phyloP scores from a whole-genome alignment of 73 alveolate genomes.

The Stentor coeruleus region DNA sequence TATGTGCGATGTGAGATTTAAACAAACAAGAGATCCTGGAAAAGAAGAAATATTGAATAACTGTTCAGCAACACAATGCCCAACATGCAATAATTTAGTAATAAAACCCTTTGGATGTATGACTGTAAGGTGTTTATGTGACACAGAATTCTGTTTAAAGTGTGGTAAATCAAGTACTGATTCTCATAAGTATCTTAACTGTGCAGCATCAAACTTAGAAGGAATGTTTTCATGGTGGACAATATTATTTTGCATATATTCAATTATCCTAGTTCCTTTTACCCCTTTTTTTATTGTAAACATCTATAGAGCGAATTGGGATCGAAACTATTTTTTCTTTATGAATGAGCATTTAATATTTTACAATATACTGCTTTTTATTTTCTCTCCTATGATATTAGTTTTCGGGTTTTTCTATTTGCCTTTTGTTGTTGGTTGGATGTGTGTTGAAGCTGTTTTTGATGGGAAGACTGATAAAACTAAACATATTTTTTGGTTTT shows the following conservation, averaged over 20 bases:
- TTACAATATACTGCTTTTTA: not conserved
- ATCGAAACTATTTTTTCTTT: not conserved
- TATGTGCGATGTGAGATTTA: not conserved
- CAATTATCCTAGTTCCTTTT: too few relatives aligned
- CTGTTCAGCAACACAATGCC: not conserved
- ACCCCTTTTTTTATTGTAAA: not conserved
- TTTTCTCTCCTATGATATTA: not conserved
- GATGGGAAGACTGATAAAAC: not conserved
- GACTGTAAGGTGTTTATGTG: constrained; percentile 5
- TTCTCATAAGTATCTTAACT: not conserved
- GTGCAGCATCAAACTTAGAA: not conserved
- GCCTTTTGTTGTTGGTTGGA: not conserved
- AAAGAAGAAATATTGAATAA: not conserved
- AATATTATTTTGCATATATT: too few relatives aligned
- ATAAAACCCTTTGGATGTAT: not conserved
- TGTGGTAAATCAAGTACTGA: not conserved
- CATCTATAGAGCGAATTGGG: not conserved
- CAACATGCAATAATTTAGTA: not conserved
- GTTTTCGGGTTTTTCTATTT: not conserved
- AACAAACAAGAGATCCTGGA: not conserved
- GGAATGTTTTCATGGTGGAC: not conserved
- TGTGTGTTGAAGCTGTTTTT: not conserved
- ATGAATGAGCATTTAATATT: not conserved
- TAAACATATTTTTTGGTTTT: too few relatives aligned
- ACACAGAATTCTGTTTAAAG: not conserved